Base-by-base conservation (phyloP, 805 yeast genomes). In the Hyphopichia homilentoma region DNA sequence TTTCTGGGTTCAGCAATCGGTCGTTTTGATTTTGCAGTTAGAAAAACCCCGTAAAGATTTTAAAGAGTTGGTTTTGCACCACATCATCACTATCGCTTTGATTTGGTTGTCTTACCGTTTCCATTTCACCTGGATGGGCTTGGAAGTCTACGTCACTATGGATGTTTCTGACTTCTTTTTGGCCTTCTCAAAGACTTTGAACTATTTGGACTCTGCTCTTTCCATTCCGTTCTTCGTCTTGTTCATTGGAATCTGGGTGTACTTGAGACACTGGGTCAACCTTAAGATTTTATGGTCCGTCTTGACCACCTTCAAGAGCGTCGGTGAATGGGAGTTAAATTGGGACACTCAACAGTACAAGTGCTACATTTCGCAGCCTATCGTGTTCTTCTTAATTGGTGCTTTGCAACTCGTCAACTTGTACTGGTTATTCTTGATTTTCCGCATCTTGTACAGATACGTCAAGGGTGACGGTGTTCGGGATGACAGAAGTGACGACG, bases 31-130 rank as follows among this genome's bases (percentile, higher is more conserved):
- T 28, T 69, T 93, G 42, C 95, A 84, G 58, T 71, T 93, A 39
- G 99, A 93, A 61, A 86, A 86, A 57, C 97, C 96, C 36, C 76
- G 99, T 59, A 89, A 88, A 60, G 99, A 93, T 58, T 89, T 80
- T 62, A 67, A 79, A 47, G 98, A 93, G 61, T 73, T 93, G 39
- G 85, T 90, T 24, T 79, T 86, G 59, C 99, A 93, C 60, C 99
- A 93, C 57, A 74, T 93, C 41, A 79, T 93, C 42, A 93, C 99
- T 16, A 79, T 93, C 56, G 76, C 87, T 4, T 74, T 93, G 46
- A 88, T 93, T 48, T 81, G 83, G 77, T 69, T 76, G 34, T 85
- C 96, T 7, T 90, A 93, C 59, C 77, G 89, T 45, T 93, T 93
- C 72, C 96, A 93, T 60, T 93, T 88, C 69, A 86, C 96, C 11